Evolutionary conservation across 345 rosid species (phyloP), one percentile per base, ranked within the genome.

Genomic region (Hypericum perforatum): DNA sequence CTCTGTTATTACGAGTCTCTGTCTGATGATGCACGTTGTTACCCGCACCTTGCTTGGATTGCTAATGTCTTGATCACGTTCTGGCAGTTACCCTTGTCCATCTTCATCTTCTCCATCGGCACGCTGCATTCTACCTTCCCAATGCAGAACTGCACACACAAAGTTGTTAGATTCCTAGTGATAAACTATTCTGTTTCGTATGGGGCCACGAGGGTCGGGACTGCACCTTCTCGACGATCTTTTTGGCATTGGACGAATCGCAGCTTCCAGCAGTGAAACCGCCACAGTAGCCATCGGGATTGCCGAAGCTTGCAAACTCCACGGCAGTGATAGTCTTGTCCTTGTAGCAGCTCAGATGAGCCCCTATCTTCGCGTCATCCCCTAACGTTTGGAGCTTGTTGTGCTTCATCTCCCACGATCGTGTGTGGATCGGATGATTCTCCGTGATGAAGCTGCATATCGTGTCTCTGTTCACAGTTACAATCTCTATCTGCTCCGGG

Each of bases 221-320:
- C 16, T 32, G 42, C 12, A 79, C 94, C 86, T 74, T 74, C 60
- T 88, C 90, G 22, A 73, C 77, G 43, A 85, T 67, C 49, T 83
- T 39, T 68, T 76, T 83, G 39, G 92, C 64, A 36, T 11, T 56
- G 4, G 84, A 60, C 29, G 78, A 72, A 41, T 54, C 58, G 75
- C 98, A 92, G 1, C 74, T 68, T 48, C 94, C 98, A 45, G 39
- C 22, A 1, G 14, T 6, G 62, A 52, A 83, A 61, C 47, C 45
- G 39, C 96, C 95, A 59, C 98, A 92, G 15, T 63, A 8, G 15
- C 98, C 96, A 14, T 8, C 39, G 49, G 98, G 85, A 59, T 83
- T 70, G 16, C 98, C 96, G 32, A 67, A 92, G 77, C 90, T 82
- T 3, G 95, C 94, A 44, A 88, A 92, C 53, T 92, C 85, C 15